Evolutionary conservation across 1,284 basidiomycete genomes (phyloP).

Genomic region (Singerocomus inundabilis): DNA sequence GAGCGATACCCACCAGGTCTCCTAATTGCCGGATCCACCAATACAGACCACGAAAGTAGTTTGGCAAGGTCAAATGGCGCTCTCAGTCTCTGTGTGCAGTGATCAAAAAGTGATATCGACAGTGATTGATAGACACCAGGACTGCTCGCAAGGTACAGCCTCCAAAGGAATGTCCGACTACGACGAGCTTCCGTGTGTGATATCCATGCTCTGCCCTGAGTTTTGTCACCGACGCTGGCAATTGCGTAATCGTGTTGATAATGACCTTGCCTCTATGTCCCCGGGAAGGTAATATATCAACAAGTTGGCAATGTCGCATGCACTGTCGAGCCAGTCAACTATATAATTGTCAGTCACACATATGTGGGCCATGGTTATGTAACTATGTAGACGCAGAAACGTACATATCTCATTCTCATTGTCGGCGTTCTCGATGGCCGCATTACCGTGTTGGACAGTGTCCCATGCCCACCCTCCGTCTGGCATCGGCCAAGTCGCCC

Average conservation of each 20-base stretch:
- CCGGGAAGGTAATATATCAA: constrained; percentile 58
- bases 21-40: no score
- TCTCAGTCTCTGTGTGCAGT: no score
- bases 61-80: no score
- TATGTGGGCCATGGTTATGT: no score
- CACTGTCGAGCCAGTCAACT: not conserved
- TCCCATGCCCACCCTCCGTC: constrained; percentile 79
- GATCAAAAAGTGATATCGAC: no score
- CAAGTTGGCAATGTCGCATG: constrained; percentile 74
- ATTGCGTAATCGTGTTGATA: constrained; percentile 52
- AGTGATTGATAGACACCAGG: not conserved
- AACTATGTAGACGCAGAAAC: constrained; percentile 18
- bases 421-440: constrained; percentile 61
- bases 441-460: constrained; percentile 74
- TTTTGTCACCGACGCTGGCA: constrained; percentile 42
- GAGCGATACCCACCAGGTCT: no score
- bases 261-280: constrained; percentile 25
- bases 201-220: constrained; percentile 38
- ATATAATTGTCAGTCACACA: no score
- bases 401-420: constrained; percentile 54
- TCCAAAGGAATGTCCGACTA: constrained; percentile 84
- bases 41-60: no score
- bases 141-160: constrained; percentile 63
- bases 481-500: constrained; percentile 41
- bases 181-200: no score